Base-by-base conservation (phyloP, 495 filamentous ascomycete species). In the Daldinia childiae region DNA sequence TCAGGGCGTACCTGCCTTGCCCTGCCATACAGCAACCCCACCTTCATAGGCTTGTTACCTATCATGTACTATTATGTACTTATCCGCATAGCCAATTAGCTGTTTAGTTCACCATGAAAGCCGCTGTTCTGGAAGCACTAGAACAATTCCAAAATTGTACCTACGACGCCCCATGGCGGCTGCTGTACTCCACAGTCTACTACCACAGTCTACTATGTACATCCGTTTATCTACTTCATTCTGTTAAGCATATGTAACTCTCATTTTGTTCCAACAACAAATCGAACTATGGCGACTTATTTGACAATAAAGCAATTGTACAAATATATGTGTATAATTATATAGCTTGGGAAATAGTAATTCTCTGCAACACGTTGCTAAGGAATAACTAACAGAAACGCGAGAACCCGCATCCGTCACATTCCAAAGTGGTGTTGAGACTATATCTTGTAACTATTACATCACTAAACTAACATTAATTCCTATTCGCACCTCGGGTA, bases 71-170 rank as follows among this genome's bases (percentile, higher is more conserved):
- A 52, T 50, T 17, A 59, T 50, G 60, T 60, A 65, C 68, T 54
- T 27, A 14, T 36, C 34, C 56, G 51, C 48, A 21, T 48, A n/a
- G 39, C 69, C 64, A 72, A 72, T 72, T 50, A 64, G 56, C 19
- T 21, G n/a, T 38, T 39, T 48, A 58, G 52, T 51, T 60, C 24
- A 50, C 0, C 27, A 51, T 9, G 14, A 55, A 59, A 56, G 29
- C 60, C 60, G 58, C 64, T 58, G 54, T 72, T 72, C 64, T 68
- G 39, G 69, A 72, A 68, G 56, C 45, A 61, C 60, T 72, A 68
- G 69, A 72, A 72, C 58, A 68, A 64, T 72, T 72, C 64, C 64
- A 64, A 30, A 60, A 19, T 27, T 48, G 51, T 57, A 0, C 19
- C 41, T 66, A 66, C 19, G 15, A 29, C 62, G 50, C 50, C 45